Conservation (phyloP, 2,329 filamentous ascomycete genomes). For the Plectosphaerella plurivora region DNA sequence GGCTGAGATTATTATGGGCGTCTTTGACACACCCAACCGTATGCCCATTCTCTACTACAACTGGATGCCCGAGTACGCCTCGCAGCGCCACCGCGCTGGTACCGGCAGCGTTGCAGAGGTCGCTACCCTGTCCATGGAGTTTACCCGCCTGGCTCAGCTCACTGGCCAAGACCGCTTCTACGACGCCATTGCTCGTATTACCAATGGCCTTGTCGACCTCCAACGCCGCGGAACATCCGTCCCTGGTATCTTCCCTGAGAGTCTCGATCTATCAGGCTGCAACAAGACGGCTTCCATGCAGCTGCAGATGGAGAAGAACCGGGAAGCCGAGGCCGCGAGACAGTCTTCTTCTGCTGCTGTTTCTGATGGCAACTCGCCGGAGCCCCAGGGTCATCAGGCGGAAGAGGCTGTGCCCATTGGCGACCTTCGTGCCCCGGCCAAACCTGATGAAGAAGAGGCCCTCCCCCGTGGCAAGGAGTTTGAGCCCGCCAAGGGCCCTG, state of each 20-base stretch:
- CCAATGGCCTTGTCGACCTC: constrained; percentile 70
- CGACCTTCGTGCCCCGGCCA: neutral
- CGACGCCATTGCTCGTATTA: constrained; percentile 83
- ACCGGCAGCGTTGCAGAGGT: constrained; percentile 63
- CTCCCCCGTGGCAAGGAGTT: neutral
- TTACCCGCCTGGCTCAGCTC: constrained; percentile 82
- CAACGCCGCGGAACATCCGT: constrained; percentile 66
- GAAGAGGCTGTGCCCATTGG: neutral
- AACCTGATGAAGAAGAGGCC: constrained; percentile 1
- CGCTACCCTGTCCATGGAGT: constrained; percentile 80
- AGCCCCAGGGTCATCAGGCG: constrained; percentile 19
- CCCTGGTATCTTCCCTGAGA: constrained; percentile 76
- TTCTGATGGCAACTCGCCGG: neutral
- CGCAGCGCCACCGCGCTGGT: constrained; percentile 59
- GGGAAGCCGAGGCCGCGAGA: constrained; percentile 12
- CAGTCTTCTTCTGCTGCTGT: constrained; percentile 3
- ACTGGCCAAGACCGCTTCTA: constrained; percentile 81
- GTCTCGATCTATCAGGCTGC: constrained; percentile 76
- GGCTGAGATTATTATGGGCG: constrained; percentile 73
- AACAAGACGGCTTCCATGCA: constrained; percentile 45
- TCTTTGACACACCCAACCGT: constrained; percentile 89
- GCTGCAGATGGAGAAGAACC: constrained; percentile 28
- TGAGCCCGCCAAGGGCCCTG: constrained; percentile 3
- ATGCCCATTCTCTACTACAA: constrained; percentile 82
- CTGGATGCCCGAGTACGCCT: constrained; percentile 65